phyloP scores from a whole-genome alignment of 768 basidiomycete genomes.

The Termitomyces sp. region DNA sequence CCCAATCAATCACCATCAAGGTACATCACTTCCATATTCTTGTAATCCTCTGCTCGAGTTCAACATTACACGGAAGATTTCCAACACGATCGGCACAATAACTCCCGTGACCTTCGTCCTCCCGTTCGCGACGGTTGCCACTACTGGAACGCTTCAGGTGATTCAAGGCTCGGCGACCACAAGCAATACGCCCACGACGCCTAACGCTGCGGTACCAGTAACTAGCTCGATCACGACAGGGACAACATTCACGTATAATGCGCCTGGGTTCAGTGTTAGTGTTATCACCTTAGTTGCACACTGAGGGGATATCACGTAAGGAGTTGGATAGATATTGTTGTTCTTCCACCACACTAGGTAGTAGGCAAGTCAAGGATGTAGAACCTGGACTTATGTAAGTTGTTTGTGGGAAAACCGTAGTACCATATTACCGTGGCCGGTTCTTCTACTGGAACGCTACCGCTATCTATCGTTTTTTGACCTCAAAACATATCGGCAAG shows the following conservation, averaged over 20 bases:
- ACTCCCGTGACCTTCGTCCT: slow-evolving; percentile 47
- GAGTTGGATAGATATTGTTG: neutral
- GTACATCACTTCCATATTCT: slow-evolving; percentile 19
- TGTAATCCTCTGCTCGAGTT: neutral
- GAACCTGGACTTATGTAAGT: neutral
- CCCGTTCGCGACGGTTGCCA: slow-evolving; percentile 46
- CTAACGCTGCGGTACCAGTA: slow-evolving; percentile 43
- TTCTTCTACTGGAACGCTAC: too few species aligned
- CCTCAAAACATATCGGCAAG: neutral
- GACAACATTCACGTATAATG: slow-evolving; percentile 50
- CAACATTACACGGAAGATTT: slow-evolving; percentile 32
- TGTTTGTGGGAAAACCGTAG: too few species aligned
- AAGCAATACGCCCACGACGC: slow-evolving; percentile 53
- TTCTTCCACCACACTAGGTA: neutral
- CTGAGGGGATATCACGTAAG: slow-evolving; percentile 7
- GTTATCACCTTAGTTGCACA: slow-evolving; percentile 33
- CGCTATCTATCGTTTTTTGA: neutral
- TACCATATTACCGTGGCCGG: too few species aligned
- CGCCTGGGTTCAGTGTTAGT: slow-evolving; percentile 42
- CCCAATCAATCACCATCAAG: slow-evolving; percentile 54
- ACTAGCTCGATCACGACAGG: slow-evolving; percentile 43
- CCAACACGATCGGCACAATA: slow-evolving; percentile 42
- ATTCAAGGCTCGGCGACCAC: slow-evolving; percentile 44
- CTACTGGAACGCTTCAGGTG: slow-evolving; percentile 42
- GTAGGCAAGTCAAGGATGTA: too few species aligned